Evolutionary conservation across 345 rosid genomes (phyloP).

Genomic region (Populus deltoides): DNA sequence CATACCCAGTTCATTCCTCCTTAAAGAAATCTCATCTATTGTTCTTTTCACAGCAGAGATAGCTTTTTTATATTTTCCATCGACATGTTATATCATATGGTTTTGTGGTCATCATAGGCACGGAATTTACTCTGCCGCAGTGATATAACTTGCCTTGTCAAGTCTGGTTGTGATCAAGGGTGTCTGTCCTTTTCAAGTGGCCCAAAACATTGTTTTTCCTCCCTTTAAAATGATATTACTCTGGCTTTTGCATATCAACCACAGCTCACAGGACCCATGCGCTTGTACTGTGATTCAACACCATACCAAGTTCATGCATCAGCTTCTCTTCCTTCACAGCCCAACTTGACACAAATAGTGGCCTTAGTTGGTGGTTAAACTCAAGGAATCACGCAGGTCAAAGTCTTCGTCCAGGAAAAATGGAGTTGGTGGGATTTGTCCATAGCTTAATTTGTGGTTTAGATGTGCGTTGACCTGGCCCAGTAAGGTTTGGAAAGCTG

Average conservation of each 20-base stretch:
- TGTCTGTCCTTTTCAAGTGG: not conserved
- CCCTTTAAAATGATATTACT: too few species aligned
- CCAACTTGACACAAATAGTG: not conserved
- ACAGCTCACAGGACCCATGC: too few species aligned
- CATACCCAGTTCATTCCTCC: too few species aligned
- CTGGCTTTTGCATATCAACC: not conserved
- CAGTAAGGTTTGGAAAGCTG: not conserved
- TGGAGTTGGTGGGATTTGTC: not conserved
- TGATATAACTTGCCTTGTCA: not conserved
- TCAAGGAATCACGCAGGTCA: not conserved
- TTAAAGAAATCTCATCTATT: too few species aligned
- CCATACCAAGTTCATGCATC: too few species aligned
- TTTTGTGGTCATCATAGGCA: not conserved
- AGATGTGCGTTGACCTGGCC: not conserved
- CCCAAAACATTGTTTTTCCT: not conserved
- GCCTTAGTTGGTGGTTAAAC: too few species aligned
- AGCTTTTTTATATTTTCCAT: too few species aligned
- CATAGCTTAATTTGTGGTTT: not conserved
- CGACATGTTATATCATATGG: not conserved
- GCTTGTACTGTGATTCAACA: too few species aligned
- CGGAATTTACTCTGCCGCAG: not conserved
- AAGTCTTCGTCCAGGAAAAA: not conserved
- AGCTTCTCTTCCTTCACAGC: not conserved
- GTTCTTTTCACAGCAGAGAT: too few species aligned
- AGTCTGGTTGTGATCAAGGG: not conserved